These are phyloP conservation scores for Rhododendron ovatum DNA, from an alignment of 148 eudicot genomes.

Conservation along the genomic window DNA sequence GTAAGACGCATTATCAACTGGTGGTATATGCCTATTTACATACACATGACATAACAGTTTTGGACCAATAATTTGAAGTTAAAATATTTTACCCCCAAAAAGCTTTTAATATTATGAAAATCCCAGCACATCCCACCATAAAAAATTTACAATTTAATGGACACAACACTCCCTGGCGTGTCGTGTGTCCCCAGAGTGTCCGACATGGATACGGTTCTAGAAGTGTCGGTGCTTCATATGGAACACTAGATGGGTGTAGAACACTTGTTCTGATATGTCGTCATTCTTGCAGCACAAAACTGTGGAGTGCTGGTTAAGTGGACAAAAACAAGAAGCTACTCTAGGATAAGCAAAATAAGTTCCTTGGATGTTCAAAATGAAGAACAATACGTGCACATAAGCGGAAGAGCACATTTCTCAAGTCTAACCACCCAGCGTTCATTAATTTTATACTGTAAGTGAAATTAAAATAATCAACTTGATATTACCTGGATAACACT, in stretches of 20 bases:
- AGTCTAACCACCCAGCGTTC: not conserved
- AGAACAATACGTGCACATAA: not conserved
- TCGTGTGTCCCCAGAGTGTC: not conserved
- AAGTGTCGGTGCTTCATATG: not conserved
- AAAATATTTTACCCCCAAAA: not conserved
- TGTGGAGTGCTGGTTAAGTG: not conserved
- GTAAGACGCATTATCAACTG: not conserved
- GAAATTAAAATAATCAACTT: not conserved
- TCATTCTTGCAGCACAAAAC: not conserved
- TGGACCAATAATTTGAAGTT: not conserved
- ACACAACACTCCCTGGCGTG: not conserved
- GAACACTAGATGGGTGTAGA: not conserved
- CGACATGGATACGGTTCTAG: no score
- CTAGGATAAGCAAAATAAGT: not conserved
- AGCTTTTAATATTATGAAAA: not conserved
- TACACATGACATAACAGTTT: not conserved
- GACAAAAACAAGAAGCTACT: not conserved
- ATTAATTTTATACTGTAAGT: not conserved
- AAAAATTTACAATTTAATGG: not conserved
- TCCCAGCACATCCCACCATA: not conserved
- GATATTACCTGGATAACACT: constrained; percentile 81
- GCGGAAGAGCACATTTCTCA: not conserved
- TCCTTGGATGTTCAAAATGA: not conserved
- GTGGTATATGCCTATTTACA: no score
- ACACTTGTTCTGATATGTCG: not conserved